Evolutionary conservation across 169 alveolate genomes (phyloP).

Genomic region (Theileria orientalis): DNA sequence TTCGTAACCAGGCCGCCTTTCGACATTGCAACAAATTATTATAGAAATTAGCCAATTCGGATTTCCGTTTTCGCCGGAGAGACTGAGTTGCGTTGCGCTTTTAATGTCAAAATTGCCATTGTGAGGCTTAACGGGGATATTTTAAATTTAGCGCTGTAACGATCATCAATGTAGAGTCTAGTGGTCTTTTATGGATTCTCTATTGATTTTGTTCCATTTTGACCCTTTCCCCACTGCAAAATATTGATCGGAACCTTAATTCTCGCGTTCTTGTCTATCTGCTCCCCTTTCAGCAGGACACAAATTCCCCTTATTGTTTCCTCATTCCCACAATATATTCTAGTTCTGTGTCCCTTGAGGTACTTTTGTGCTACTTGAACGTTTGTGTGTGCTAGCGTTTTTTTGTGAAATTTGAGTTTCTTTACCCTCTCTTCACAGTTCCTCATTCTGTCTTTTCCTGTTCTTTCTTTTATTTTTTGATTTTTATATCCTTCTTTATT

Average conservation of each 20-base stretch:
- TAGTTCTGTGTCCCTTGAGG: neutral
- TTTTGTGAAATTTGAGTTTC: neutral
- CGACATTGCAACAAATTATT: too few species aligned
- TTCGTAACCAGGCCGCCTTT: neutral
- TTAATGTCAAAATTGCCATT: too few species aligned
- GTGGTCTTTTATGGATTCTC: too few species aligned
- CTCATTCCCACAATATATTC: constrained; percentile 5
- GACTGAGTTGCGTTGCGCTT: too few species aligned
- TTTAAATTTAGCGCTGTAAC: too few species aligned
- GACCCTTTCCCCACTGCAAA: neutral
- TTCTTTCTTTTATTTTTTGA: neutral
- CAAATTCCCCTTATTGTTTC: neutral
- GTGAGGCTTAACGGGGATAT: too few species aligned
- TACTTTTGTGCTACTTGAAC: neutral
- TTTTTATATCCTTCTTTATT: neutral
- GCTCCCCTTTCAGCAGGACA: constrained; percentile 2
- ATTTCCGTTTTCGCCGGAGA: too few species aligned
- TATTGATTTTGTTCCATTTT: too few species aligned
- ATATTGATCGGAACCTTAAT: neutral
- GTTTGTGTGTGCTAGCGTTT: neutral
- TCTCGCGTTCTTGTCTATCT: neutral
- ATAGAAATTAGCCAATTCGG: too few species aligned
- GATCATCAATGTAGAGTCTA: too few species aligned
- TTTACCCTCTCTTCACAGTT: neutral
- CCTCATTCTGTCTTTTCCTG: neutral